phyloP scores from a whole-genome alignment of 768 basidiomycete species.

The Leccinum olivaceopallidum region DNA sequence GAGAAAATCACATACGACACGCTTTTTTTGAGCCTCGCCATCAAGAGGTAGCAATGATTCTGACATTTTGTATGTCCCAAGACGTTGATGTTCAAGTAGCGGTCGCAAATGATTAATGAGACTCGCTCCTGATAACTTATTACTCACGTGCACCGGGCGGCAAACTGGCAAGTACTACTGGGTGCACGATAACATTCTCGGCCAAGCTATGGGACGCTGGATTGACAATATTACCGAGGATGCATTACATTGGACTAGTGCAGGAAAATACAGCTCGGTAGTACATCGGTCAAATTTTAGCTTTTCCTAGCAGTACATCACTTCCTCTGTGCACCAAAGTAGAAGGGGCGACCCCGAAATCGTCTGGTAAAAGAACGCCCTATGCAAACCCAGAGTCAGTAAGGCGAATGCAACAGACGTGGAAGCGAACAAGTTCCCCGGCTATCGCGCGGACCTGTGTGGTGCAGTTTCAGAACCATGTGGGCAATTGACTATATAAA shows the following conservation, averaged over 20 bases:
- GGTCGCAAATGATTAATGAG: not conserved
- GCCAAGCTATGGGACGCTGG: not conserved
- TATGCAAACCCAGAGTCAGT: slow-evolving; percentile 31
- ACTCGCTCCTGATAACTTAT: not conserved
- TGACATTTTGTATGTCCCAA: slow-evolving; percentile 28
- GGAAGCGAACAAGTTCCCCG: slow-evolving; percentile 67
- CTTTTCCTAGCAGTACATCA: slow-evolving; percentile 61
- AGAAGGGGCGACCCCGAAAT: slow-evolving; percentile 87
- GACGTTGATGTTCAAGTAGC: not conserved
- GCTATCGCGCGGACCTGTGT: slow-evolving; percentile 81
- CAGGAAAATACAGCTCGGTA: slow-evolving; percentile 11
- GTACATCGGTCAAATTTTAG: slow-evolving; percentile 50
- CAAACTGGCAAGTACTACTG: not conserved
- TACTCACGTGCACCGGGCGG: slow-evolving; percentile 23
- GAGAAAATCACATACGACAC: slow-evolving; percentile 64
- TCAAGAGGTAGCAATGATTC: slow-evolving; percentile 59
- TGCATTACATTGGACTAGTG: slow-evolving; percentile 1
- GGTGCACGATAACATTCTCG: not conserved
- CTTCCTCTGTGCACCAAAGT: slow-evolving; percentile 76
- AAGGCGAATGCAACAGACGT: slow-evolving; percentile 3
- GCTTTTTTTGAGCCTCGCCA: slow-evolving; percentile 77
- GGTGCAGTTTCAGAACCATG: slow-evolving; percentile 7
- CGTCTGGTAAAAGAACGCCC: slow-evolving; percentile 67
- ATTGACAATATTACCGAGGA: not conserved
- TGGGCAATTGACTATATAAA: not conserved